phyloP scores from a whole-genome alignment of 495 filamentous ascomycete genomes.

The Penicillium cataractarum region DNA sequence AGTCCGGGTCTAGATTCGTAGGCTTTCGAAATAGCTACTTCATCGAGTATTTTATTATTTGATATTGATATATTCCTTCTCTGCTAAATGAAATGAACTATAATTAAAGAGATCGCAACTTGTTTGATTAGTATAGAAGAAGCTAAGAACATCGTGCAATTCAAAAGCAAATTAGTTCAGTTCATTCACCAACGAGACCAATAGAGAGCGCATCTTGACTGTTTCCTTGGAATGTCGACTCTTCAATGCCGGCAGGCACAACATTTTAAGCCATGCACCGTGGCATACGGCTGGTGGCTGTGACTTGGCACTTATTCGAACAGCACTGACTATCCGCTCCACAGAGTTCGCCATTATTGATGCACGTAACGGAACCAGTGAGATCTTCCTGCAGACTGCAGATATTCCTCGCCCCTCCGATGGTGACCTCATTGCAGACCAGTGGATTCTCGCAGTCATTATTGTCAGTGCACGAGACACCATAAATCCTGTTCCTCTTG shows the following conservation, averaged over 20 bases:
- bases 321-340: slow-evolving; percentile 1
- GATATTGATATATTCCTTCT: not conserved
- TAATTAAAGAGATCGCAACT: not conserved
- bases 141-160: not conserved
- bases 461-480: not conserved
- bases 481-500: not conserved
- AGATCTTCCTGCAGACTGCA: not conserved
- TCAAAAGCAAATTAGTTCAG: not conserved
- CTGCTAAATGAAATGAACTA: not conserved
- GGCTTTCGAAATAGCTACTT: not conserved
- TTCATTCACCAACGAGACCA: not conserved
- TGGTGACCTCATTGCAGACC: slow-evolving; percentile 4
- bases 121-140: not conserved
- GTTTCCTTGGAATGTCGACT: not conserved
- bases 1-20: not conserved
- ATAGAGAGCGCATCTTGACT: not conserved
- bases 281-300: not conserved
- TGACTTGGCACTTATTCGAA: not conserved
- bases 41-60: not conserved
- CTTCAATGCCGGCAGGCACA: not conserved
- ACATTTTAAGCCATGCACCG: not conserved
- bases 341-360: not conserved
- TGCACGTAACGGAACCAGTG: not conserved
- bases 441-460: slow-evolving; percentile 7
- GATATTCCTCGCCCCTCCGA: not conserved